phyloP scores from a whole-genome alignment of 345 rosid genomes.

The Eucalyptus marginata region DNA sequence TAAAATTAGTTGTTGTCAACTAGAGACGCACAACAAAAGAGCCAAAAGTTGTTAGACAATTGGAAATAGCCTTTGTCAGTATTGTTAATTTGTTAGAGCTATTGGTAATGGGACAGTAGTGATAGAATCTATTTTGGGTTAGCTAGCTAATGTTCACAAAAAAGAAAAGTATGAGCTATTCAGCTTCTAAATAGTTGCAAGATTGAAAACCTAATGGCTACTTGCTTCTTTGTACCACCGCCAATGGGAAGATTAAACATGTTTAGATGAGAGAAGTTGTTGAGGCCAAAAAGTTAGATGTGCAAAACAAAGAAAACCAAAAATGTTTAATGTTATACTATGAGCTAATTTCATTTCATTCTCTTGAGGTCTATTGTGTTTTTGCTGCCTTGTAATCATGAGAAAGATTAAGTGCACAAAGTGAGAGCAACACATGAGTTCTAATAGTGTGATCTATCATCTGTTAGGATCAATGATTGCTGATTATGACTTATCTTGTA shows the following conservation, averaged over 20 bases:
- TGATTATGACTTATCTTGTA: not conserved
- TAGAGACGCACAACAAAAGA: not conserved
- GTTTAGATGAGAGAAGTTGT: not conserved
- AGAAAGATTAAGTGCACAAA: not conserved
- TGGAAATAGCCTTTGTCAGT: not conserved
- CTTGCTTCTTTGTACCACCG: not conserved
- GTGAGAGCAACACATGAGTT: not conserved
- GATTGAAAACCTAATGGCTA: not conserved
- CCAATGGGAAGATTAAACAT: not conserved
- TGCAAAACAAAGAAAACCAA: too few species aligned
- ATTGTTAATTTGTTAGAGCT: not conserved
- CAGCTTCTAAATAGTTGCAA: not conserved
- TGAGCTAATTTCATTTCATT: too few species aligned
- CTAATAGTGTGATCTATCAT: not conserved
- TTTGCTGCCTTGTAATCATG: not conserved
- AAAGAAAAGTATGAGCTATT: not conserved
- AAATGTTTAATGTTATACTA: too few species aligned
- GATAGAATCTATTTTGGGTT: not conserved
- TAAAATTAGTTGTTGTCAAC: not conserved
- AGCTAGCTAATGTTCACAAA: not conserved
- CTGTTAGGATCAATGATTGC: too few species aligned
- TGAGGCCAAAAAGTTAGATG: too few species aligned
- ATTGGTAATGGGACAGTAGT: fast-evolving
- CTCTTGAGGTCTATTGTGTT: not conserved
- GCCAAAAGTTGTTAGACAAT: too few species aligned